Base-by-base conservation (phyloP, 139 green algal species). In the Gonium pectorale region DNA sequence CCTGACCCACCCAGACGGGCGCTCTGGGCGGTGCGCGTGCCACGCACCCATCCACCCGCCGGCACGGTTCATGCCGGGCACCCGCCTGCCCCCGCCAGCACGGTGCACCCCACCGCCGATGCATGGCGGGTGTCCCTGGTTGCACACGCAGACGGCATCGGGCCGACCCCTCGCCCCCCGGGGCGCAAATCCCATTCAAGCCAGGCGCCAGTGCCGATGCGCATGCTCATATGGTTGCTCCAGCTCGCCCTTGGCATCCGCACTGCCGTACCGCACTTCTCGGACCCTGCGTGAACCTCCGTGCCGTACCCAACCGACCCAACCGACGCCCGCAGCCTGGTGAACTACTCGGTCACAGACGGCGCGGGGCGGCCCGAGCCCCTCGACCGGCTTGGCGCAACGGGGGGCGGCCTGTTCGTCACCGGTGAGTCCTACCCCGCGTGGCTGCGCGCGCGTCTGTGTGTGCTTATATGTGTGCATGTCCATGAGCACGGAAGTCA, bases 261-360 rank as follows among this genome's bases (percentile, higher is more conserved):
- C 22, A 6, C 69, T 46, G 19, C 31, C 26, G 9, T 7, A 3
- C 9, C 6, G 44, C 29, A 17, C 31, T 43, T 29, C 27, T 27
- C n/a, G 5, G 5, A 13, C 5, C 21, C 8, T 33, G 5, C 56
- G 15, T 64, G 15, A 26, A 29, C 56, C 56, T 41, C 29, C 11
- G 49, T 73, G 64, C 67, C 40, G 29, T 40, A 13, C 31, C 38
- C 78, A n/a, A 51, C 17, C 67, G 63, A 26, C 51, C 71, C 33
- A 72, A 46, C 40, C 59, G 15, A 38, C 67, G 29, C 33, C 8
- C 15, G 11, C 88, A 93, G 92, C 81, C 72, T 95, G 67, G 51
- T 88, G 29, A 80, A 94, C 79, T 95, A 94, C 60, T 52, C 26
- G n/a, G 41, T 94, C 22, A 44, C 51, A 1, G 88, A 93, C 49